Base-by-base conservation (phyloP, 352 stramenopile species). In the Phytopythium oedochilum region DNA sequence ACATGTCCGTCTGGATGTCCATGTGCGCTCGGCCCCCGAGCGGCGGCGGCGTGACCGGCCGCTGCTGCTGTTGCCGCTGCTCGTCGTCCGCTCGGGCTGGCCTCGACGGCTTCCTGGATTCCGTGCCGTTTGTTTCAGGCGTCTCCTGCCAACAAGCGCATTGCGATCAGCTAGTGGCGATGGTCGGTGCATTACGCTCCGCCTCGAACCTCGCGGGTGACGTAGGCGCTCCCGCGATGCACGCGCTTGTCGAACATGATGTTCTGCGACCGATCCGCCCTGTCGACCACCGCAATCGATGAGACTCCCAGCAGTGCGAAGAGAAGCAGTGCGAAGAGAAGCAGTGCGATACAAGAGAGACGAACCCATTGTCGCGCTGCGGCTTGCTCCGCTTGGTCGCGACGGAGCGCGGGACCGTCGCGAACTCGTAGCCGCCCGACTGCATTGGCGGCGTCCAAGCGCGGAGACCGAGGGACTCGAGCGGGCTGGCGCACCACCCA, bases 201-300 rank as follows among this genome's bases (percentile, higher is more conserved):
- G 42, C 28, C 8, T 42, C 68, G 29, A 36, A 84, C 71, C 53
- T 86, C 78, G 45, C 77, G 69, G 29, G 73, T 73, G 31, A 92
- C 83, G 66, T 97, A 98, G 20, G 92, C 97, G 53, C 93, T 98
- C 10, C 94, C 92, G n/a, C 94, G 86, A 36, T 97, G 85, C 36
- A 98, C 81, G n/a, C 94, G 80, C 42, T 81, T 78, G 64, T 98
- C 91, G 49, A 83, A 97, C 93, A 98, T 98, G 59, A 98, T 94
- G 60, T 98, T 98, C 52, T 94, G 83, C 14, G 70, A 17, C 40
- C 76, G 64, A 14, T 88, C 79, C 28, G 28, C 51, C 5, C 71
- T 79, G 59, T 34, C 31, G 10, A 35, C 42, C 12, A 28, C 14
- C 11, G 18, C 5, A n/a, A 5, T 5, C 42, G 5, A 23, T 48